Conservation (phyloP, 2,329 filamentous ascomycete genomes). For the Colletotrichum paranaense region DNA sequence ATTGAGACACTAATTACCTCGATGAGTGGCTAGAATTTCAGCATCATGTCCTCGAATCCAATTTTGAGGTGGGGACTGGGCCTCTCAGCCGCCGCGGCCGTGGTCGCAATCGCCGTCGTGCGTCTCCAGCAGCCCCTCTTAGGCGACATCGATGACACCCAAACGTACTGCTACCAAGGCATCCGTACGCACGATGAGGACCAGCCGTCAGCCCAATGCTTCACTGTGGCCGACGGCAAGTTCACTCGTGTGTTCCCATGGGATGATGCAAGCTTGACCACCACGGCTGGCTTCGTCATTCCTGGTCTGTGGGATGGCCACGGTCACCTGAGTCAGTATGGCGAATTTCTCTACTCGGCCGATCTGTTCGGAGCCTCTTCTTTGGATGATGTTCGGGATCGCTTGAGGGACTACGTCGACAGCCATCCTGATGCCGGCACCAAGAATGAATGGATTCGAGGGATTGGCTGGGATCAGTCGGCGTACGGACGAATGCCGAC, state of each 20-base stretch:
- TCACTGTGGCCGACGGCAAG: conserved; percentile 62
- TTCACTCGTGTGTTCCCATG: conserved; percentile 62
- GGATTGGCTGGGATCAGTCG: conserved; percentile 78
- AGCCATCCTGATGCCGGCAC: conserved; percentile 63
- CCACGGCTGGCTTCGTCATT: conserved; percentile 64
- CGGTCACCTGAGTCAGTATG: conserved; percentile 74
- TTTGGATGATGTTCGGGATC: conserved; percentile 63
- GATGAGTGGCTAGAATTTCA: conserved; percentile 3
- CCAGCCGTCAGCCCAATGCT: conserved; percentile 61
- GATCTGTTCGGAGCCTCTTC: conserved; percentile 70
- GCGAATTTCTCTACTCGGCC: conserved; percentile 74
- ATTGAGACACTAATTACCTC: not conserved
- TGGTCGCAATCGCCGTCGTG: conserved; percentile 46
- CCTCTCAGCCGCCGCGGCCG: conserved; percentile 41
- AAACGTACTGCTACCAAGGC: conserved; percentile 53
- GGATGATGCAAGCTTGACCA: conserved; percentile 39
- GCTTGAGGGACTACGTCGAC: conserved; percentile 63
- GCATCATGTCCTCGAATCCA: conserved; percentile 22
- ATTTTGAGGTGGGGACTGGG: conserved; percentile 37
- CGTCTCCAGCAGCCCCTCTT: conserved; percentile 35
- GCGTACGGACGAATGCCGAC: conserved; percentile 73
- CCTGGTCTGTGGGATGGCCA: conserved; percentile 79
- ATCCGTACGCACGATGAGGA: conserved; percentile 50
- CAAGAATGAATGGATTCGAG: conserved; percentile 70
- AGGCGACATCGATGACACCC: conserved; percentile 5